These are phyloP conservation scores for Saccharum spontaneum DNA, from an alignment of 176 grass and related monocot genomes.

Conservation along the genomic window DNA sequence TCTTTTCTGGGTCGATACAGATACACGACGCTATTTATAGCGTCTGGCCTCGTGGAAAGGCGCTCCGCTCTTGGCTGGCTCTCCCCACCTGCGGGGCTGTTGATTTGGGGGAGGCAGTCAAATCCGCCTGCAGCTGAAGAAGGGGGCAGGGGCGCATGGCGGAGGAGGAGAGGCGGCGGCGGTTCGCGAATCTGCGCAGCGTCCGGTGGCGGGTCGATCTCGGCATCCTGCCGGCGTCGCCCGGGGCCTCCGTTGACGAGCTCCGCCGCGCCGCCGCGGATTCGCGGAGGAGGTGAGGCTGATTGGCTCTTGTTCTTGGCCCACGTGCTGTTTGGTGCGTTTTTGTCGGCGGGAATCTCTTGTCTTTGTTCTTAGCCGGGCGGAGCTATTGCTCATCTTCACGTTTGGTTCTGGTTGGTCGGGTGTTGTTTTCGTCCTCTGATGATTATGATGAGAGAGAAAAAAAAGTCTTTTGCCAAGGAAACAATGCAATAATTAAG, in stretches of 20 bases:
- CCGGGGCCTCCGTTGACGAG: constrained; percentile 67
- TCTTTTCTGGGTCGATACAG: constrained; percentile 44
- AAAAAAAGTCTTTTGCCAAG: neutral
- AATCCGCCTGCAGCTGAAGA: constrained; percentile 31
- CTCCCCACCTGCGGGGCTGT: constrained; percentile 15
- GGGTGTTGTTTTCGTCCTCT: constrained; percentile 16
- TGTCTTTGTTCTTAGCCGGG: neutral
- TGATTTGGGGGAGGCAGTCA: constrained; percentile 25
- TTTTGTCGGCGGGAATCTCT: constrained; percentile 14
- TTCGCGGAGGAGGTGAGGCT: constrained; percentile 72
- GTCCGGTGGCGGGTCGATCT: constrained; percentile 94
- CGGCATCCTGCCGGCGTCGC: constrained; percentile 70
- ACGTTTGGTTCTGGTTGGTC: constrained; percentile 7
- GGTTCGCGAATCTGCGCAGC: constrained; percentile 66
- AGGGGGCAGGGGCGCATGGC: constrained; percentile 28
- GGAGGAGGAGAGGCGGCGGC: constrained; percentile 42
- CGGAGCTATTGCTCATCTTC: neutral
- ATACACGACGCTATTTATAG: constrained; percentile 40
- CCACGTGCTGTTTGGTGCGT: constrained; percentile 3
- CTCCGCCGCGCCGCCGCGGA: constrained; percentile 80
- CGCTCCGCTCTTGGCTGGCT: constrained; percentile 29
- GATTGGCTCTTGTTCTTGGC: neutral
- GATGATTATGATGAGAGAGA: constrained; percentile 11
- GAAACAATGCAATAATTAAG: constrained; percentile 6
- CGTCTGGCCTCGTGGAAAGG: constrained; percentile 14